Conservation (phyloP, 1,284 basidiomycete species). For the Apiotrichum porosum region DNA sequence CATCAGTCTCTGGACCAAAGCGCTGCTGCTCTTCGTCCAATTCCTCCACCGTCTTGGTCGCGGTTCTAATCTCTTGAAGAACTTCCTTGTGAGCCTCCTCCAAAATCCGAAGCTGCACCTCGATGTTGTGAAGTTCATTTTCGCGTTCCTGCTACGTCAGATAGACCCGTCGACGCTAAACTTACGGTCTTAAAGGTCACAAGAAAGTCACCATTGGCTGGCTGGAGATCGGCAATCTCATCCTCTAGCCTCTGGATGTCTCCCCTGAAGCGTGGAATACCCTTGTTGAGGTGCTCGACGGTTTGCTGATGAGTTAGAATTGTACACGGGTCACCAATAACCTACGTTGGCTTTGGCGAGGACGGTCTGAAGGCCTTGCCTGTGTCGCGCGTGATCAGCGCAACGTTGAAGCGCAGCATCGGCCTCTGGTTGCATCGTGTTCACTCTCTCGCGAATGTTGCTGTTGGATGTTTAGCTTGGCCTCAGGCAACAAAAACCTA, state of each 20-base stretch:
- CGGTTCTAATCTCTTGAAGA: too few relatives aligned
- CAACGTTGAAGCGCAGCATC: too few relatives aligned
- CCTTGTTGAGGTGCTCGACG: not conserved
- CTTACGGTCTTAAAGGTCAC: conserved; percentile 1
- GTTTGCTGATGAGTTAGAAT: not conserved
- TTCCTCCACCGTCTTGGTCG: too few relatives aligned
- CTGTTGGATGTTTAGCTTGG: too few relatives aligned
- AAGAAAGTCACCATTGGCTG: conserved; percentile 4
- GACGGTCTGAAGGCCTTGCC: too few relatives aligned
- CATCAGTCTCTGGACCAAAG: too few relatives aligned
- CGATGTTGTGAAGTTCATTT: conserved; percentile 55
- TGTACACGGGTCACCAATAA: too few relatives aligned
- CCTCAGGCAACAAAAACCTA: too few relatives aligned
- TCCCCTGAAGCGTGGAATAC: not conserved
- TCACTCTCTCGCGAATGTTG: too few relatives aligned
- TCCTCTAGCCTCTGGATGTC: not conserved
- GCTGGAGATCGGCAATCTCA: not conserved
- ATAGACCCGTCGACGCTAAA: not conserved
- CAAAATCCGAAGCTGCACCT: conserved; percentile 68
- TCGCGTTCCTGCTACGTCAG: not conserved
- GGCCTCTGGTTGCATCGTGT: too few relatives aligned
- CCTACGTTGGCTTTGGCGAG: not conserved
- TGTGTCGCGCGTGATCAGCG: too few relatives aligned
- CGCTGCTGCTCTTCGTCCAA: too few relatives aligned
- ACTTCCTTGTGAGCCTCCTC: conserved; percentile 56